phyloP scores from a whole-genome alignment of 164 flowering plant genomes.

The Euptelea pleiosperma region DNA sequence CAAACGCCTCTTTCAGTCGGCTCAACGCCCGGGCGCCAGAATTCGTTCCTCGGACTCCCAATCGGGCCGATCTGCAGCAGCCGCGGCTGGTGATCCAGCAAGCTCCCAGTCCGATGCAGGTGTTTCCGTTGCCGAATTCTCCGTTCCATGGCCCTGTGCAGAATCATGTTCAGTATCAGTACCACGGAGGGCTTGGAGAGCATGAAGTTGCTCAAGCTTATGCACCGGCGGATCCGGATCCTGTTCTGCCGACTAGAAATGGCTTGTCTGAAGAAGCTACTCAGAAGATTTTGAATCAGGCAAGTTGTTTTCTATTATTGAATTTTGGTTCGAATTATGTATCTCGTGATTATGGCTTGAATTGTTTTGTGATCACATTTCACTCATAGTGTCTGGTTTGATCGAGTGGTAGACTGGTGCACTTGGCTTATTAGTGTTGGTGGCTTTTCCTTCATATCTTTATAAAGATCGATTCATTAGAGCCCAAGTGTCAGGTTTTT shows the following conservation, averaged over 20 bases:
- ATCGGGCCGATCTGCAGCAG: constrained; percentile 23
- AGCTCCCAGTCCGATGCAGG: constrained; percentile 29
- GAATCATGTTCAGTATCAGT: constrained; percentile 28
- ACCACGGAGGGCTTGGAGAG: constrained; percentile 24
- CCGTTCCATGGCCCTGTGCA: too few relatives aligned
- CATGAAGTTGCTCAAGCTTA: constrained; percentile 27
- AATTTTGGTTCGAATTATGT: too few relatives aligned
- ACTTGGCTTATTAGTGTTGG: too few relatives aligned
- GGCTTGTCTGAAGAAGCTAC: constrained; percentile 51
- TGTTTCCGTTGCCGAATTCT: constrained; percentile 30
- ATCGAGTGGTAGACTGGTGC: too few relatives aligned
- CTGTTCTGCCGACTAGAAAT: constrained; percentile 21
- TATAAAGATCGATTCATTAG: too few relatives aligned
- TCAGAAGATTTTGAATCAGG: constrained; percentile 75
- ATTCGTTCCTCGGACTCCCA: constrained; percentile 50
- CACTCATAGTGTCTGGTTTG: too few relatives aligned
- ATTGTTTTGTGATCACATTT: too few relatives aligned
- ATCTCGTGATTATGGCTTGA: too few relatives aligned
- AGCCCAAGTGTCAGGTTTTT: too few relatives aligned
- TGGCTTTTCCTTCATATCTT: too few relatives aligned
- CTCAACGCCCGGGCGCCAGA: constrained; percentile 84
- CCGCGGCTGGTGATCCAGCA: constrained; percentile 24
- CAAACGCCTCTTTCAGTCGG: constrained; percentile 47
- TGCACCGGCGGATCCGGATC: constrained; percentile 28
- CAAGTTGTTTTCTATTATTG: neutral